Base-by-base conservation (phyloP, 2,329 filamentous ascomycete species). In the Decorospora gaudefroyi region DNA sequence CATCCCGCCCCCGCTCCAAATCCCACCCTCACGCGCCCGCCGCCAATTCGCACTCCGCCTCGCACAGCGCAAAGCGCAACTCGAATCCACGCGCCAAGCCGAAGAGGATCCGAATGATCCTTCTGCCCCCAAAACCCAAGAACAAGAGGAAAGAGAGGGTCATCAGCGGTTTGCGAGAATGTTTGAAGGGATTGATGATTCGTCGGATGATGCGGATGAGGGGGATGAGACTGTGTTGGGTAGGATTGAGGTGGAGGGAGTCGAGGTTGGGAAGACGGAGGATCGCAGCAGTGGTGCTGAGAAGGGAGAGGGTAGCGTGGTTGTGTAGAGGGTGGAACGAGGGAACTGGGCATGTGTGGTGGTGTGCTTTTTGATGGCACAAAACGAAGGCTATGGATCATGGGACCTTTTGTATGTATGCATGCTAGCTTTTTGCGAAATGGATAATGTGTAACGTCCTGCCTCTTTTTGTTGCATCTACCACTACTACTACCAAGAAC, bases 31-130 rank as follows among this genome's bases (percentile, higher is more conserved):
- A 6, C 84, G 92, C 38, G 92, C 92, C 6, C 84, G 92, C 36
- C 79, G 90, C 42, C 90, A 95, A 69, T 81, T 97, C n/a, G 91
- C 90, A n/a, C 88, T 88, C 9, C 84, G 91, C 9, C 78, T 97
- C 10, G 75, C 75, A 2, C 69, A 62, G 82, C 88, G 70, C 28
- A 73, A 74, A 46, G 66, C 65, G 7, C 49, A 62, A 15, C 53
- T 68, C 9, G 63, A 68, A 46, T 55, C 55, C 2, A 55, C 54
- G 1, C 46, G 45, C 21, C 57, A 64, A 10, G 42, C 41, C 15
- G 57, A 57, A 19, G 57, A 60, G 3, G 60, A 58, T 8, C 33
- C 33, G 2, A 42, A 52, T 7, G 41, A 39, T 5, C 32, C 31
- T 12, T 42, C 37, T 7, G 12, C 29, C 5, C 35, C 45, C 9